phyloP scores from a whole-genome alignment of 176 grass and related monocot genomes.

The Oryza officinalis region DNA sequence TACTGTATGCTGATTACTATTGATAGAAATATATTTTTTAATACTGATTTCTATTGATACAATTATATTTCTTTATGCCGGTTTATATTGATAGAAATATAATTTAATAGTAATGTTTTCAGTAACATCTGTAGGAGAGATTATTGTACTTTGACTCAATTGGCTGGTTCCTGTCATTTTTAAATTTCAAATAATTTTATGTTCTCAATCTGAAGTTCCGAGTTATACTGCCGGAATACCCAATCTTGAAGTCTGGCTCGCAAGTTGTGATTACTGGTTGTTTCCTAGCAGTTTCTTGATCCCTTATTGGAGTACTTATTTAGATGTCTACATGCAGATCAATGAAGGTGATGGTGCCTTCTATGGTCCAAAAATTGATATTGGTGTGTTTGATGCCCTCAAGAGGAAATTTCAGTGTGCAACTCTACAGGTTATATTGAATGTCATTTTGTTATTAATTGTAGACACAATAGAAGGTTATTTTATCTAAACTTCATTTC shows the following conservation, averaged over 20 bases:
- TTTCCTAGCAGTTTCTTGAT: neutral
- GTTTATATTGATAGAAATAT: neutral
- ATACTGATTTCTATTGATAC: too few relatives aligned
- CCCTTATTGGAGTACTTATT: slow-evolving; percentile 19
- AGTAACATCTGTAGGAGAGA: neutral
- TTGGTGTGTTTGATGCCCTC: slow-evolving; percentile 97
- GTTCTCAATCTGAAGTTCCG: neutral
- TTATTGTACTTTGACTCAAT: neutral
- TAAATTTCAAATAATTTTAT: neutral
- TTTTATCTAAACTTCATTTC: slow-evolving; percentile 37
- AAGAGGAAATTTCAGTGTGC: slow-evolving; percentile 99
- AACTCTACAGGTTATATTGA: slow-evolving; percentile 79
- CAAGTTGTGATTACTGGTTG: neutral
- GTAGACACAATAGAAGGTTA: neutral
- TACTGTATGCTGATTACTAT: neutral
- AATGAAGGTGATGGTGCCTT: slow-evolving; percentile 99
- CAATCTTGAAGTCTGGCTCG: neutral
- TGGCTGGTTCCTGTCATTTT: neutral
- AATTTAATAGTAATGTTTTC: neutral
- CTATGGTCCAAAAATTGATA: slow-evolving; percentile 98
- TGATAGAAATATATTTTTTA: neutral
- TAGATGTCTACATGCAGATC: slow-evolving; percentile 49
- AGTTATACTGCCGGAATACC: neutral
- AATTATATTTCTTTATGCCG: too few relatives aligned
- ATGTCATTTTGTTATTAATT: slow-evolving; percentile 16